Conservation (phyloP, 2,329 filamentous ascomycete genomes). For the Monosporascus sp. region DNA sequence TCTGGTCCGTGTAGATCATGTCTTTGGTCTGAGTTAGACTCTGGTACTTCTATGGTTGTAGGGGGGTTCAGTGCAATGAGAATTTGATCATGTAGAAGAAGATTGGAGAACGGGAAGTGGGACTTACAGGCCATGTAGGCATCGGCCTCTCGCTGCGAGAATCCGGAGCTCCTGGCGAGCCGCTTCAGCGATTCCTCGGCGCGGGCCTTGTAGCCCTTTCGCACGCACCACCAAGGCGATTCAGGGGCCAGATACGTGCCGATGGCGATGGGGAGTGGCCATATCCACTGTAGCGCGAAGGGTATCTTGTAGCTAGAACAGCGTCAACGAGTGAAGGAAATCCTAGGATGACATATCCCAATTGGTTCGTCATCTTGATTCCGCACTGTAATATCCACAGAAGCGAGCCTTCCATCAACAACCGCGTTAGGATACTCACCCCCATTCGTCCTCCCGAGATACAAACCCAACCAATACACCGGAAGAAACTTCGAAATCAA, state of each 20-base stretch:
- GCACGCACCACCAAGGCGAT: constrained; percentile 26
- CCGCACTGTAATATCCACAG: neutral
- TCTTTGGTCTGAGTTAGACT: constrained; percentile 21
- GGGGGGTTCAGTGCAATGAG: too few species aligned
- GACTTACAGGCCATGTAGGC: constrained; percentile 22
- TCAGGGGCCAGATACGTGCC: constrained; percentile 24
- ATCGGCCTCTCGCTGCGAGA: constrained; percentile 24
- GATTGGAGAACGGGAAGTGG: neutral
- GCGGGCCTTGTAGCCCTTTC: constrained; percentile 14
- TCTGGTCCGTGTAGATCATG: constrained; percentile 38
- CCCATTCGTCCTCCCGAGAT: constrained; percentile 21
- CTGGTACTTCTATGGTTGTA: neutral
- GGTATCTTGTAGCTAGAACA: constrained; percentile 23
- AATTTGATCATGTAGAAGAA: neutral
- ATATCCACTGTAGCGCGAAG: constrained; percentile 25
- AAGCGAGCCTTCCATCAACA: neutral
- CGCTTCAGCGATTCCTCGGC: constrained; percentile 21
- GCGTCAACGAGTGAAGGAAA: too few species aligned
- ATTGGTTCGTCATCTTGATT: too few species aligned
- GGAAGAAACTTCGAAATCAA: constrained; percentile 19
- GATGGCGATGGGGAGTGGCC: constrained; percentile 24
- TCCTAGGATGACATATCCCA: too few species aligned
- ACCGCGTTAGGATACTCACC: constrained; percentile 13
- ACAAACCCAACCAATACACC: constrained; percentile 24
- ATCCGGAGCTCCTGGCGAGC: constrained; percentile 24